Evolutionary conservation across 2,329 filamentous ascomycete species (phyloP), one percentile per base, ranked within the genome.

Genomic region (Diaporthe citri): DNA sequence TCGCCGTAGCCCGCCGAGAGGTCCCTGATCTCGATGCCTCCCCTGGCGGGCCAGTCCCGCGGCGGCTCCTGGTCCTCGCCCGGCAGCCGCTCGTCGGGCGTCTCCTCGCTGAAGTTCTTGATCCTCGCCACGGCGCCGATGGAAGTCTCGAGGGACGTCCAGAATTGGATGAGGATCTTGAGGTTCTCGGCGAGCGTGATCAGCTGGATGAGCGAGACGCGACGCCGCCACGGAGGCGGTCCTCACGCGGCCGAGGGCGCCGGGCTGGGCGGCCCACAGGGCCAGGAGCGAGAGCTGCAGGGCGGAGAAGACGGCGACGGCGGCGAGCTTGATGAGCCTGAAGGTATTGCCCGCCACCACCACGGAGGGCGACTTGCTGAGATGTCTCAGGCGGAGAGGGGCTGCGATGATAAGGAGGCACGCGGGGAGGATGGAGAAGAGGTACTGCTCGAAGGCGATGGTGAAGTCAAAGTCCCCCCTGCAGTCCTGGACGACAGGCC

Each of bases 381-480:
- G 80, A 17, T 74, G 77, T 8, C 77, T 51, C 43, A 84, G 77
- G 22, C 82, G 82, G n/a, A 84, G 41, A 0, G 83, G 83, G 1
- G 78, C 82, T 6, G 77, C 76, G 12, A 84, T 34, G 7, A 85
- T 69, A 12, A 85, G 77, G 48, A 82, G 52, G 20, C 77, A 78
- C 12, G 81, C 80, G 2, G 83, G 84, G 31, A 78, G 36, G 69
- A 81, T 79, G 48, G 81, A 78, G 52, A 85, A 80, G 62, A 85
- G 77, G 41, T 80, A 82, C 34, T 85, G 82, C 75, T 85, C 82
- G 62, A 90, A 83, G n/a, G 86, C 84, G 20, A 90, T 80, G 3
- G 86, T 87, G 62, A 89, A 87, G 79, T 91, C 89, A 72, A 87
- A 87, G 22, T 85, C 80, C 3, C 64, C 48, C 52, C 84, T 82